Percentiles rank a stretch among this genome's conserved stretches.
Conservation (phyloP, 768 basidiomycete genomes). For the Mycena epipterygia region DNA sequence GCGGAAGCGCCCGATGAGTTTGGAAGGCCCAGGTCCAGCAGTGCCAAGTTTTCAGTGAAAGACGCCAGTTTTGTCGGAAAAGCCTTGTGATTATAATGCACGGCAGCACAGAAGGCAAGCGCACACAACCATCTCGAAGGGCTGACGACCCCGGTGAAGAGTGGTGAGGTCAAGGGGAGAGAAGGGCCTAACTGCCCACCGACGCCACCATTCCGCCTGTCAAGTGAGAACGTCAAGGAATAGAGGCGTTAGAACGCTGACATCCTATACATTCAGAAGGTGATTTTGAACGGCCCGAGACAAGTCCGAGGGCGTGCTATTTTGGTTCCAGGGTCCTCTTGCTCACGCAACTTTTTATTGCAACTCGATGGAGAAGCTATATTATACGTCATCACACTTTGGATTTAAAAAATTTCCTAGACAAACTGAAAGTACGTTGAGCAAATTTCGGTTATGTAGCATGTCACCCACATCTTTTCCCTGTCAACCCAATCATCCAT, state of each 20-base stretch:
- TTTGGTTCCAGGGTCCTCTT: too few species aligned
- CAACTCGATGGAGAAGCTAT: too few species aligned
- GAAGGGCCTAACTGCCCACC: neutral
- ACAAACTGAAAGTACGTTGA: too few species aligned
- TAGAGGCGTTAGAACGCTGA: neutral
- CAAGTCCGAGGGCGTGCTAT: too few species aligned
- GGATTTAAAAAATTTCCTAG: too few species aligned
- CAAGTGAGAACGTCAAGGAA: too few species aligned
- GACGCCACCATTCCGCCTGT: neutral
- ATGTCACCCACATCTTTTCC: neutral
- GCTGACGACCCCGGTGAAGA: neutral
- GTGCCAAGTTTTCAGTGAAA: neutral
- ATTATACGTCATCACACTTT: too few species aligned
- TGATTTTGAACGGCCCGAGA: too few species aligned
- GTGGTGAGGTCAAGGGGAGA: too few species aligned
- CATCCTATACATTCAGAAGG: neutral
- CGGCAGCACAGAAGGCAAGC: neutral
- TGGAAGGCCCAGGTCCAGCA: neutral
- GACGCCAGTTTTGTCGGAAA: neutral
- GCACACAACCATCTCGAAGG: neutral
- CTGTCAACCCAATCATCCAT: conserved; percentile 3
- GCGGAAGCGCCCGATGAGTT: neutral
- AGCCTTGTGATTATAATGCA: neutral
- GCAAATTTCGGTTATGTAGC: too few species aligned
- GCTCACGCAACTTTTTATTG: too few species aligned